A percentile compares a stretch with the other conserved stretches of the same genome.
Evolutionary conservation across 129 eudicot genomes (phyloP).

Genomic region (Flaveria linearis): DNA sequence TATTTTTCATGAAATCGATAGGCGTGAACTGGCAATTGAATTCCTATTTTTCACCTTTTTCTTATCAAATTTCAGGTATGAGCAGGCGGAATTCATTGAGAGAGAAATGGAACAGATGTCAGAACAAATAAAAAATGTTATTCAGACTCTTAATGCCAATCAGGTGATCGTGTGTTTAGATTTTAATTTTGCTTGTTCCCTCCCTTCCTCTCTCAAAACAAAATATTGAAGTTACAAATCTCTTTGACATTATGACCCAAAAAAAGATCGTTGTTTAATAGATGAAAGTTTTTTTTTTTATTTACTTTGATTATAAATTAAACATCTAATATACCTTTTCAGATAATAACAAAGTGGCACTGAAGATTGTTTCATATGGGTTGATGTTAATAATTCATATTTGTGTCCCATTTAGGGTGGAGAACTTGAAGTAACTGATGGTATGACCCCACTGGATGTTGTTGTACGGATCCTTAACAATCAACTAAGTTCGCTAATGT

Average conservation of each 20-base stretch:
- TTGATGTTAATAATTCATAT: constrained; percentile 12
- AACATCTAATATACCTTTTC: background rate
- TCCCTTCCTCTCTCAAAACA: background rate
- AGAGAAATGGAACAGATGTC: constrained; percentile 91
- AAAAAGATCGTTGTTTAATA: background rate
- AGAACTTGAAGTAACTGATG: constrained; percentile 82
- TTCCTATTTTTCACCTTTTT: background rate
- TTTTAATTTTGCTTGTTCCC: background rate
- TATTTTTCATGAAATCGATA: background rate
- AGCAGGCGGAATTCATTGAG: constrained; percentile 87
- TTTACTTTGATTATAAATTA: background rate
- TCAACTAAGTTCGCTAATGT: constrained; percentile 87
- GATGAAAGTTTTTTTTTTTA: background rate
- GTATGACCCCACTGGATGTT: constrained; percentile 85
- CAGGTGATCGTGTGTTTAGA: constrained; percentile 44
- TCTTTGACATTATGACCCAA: background rate
- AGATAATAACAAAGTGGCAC: background rate
- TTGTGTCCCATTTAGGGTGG: constrained; percentile 58
- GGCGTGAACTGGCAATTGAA: background rate
- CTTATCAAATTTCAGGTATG: constrained; percentile 60
- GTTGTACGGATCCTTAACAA: constrained; percentile 89
- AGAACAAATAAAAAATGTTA: constrained; percentile 74
- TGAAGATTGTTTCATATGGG: background rate
- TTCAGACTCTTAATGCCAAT: constrained; percentile 76
- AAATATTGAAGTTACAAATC: background rate